Evolutionary conservation across 2,329 filamentous ascomycete genomes (phyloP), one percentile per base, ranked within the genome.

Genomic region (Ceratocystiopsis brevicomis): DNA sequence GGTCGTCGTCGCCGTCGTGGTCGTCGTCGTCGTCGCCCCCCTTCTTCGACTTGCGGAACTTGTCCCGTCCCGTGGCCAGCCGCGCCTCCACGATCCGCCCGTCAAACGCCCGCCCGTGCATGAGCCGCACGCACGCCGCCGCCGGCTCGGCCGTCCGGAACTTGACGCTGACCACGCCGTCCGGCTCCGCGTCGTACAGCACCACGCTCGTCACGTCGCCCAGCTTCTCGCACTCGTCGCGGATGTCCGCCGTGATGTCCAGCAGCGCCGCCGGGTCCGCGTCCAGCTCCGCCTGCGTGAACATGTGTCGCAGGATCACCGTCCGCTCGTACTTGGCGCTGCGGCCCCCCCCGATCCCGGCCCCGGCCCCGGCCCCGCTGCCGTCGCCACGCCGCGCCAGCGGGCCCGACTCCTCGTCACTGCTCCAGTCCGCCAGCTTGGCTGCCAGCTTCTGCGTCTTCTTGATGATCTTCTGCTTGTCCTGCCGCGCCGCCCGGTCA

Each of bases 241-340:
- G 74, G 44, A 96, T 83, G 56, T 98, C 90, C 57, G 94, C 81
- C 57, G 92, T 92, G 63, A 96, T 93, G 49, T 96, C 88, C 35
- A 92, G 66, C 47, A 92, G 71, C 1, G 81, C 82, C 0, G 77
- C 76, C 2, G 82, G 76, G 53, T 96, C 87, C 55, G 92, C 82
- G 52, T 86, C 78, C 21, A 96, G 68, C 62, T 94, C 84, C 48
- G 78, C 58, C 37, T 88, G 67, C 1, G 85, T 92, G 61, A 98
- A 98, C 80, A 94, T 93, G 61, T 93, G 78, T 56, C 84, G 84
- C 49, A 98, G 64, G 45, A 96, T 78, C 25, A 94, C 87, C 8
- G 83, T 67, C 58, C 87, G 92, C 53, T 87, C 82, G 62, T 73
- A 81, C 53, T 66, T 69, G 43, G 62, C 59, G 37, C 54, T 57